Evolutionary conservation across 129 eudicot genomes (phyloP).

Genomic region (Centrapalus pauciflorus): DNA sequence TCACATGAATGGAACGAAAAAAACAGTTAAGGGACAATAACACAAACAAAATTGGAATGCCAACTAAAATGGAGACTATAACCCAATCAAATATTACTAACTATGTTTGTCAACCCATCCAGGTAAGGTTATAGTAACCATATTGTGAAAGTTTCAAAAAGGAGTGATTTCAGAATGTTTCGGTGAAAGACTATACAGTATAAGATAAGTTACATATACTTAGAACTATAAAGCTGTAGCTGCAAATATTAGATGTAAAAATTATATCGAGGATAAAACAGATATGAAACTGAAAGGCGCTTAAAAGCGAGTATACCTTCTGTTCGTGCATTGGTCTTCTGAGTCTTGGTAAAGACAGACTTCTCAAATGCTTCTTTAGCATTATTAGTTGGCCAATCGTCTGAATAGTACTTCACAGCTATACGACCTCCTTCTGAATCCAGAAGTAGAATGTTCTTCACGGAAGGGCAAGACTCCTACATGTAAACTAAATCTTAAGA

Average conservation of each 20-base stretch:
- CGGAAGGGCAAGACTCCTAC: slow-evolving; percentile 61
- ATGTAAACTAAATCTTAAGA: background rate
- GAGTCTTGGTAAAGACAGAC: slow-evolving; percentile 62
- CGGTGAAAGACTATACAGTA: too few relatives aligned
- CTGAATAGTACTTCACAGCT: slow-evolving; percentile 62
- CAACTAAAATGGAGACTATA: too few relatives aligned
- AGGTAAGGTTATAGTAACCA: background rate
- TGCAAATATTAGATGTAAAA: background rate
- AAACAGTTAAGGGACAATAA: too few relatives aligned
- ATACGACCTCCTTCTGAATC: slow-evolving; percentile 74
- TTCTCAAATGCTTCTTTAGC: slow-evolving; percentile 72
- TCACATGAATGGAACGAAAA: too few relatives aligned
- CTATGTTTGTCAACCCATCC: background rate
- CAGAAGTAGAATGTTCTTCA: slow-evolving; percentile 68
- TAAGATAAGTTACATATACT: background rate
- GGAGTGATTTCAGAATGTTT: background rate
- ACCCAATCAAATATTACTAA: background rate
- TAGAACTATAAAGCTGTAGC: background rate
- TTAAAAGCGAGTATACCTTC: slow-evolving; percentile 44
- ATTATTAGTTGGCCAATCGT: slow-evolving; percentile 69
- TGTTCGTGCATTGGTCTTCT: slow-evolving; percentile 65
- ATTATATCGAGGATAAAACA: background rate
- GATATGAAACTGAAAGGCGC: background rate
- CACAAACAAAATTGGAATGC: too few relatives aligned
- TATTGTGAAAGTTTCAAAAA: background rate